Conservation (phyloP, 2,329 filamentous ascomycete genomes). For the Fusarium marasasianum region DNA sequence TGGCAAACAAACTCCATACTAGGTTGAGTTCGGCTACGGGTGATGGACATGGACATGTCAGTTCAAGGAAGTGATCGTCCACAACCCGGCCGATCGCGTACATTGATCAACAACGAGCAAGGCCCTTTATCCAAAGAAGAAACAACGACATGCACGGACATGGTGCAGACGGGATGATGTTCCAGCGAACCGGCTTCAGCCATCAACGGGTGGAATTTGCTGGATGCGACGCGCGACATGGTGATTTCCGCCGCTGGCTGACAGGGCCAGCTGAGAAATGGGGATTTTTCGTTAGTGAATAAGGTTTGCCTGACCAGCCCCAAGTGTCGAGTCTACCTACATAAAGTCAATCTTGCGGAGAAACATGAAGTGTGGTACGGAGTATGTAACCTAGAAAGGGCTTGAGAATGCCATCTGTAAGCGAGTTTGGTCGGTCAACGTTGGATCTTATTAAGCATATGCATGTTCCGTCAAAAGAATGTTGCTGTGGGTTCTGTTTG, state of each 20-base stretch:
- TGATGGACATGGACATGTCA: slow-evolving; percentile 15
- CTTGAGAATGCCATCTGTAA: background rate
- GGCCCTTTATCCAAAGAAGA: background rate
- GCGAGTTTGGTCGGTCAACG: background rate
- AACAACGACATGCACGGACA: slow-evolving; percentile 20
- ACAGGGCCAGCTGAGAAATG: slow-evolving; percentile 13
- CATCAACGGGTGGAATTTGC: background rate
- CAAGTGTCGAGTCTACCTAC: background rate
- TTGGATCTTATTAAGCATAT: background rate
- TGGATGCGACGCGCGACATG: background rate
- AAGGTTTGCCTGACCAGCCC: slow-evolving; percentile 1
- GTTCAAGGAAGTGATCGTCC: slow-evolving; percentile 27
- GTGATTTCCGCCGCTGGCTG: slow-evolving; percentile 2
- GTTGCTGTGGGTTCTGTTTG: background rate
- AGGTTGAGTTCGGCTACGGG: slow-evolving; percentile 25
- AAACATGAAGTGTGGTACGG: background rate
- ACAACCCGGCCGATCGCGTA: slow-evolving; percentile 16
- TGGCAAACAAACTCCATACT: slow-evolving; percentile 12
- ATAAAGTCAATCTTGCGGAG: slow-evolving; percentile 4
- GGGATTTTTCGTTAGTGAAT: background rate
- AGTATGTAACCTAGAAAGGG: background rate
- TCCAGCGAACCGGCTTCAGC: background rate
- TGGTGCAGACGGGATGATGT: background rate
- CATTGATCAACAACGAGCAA: slow-evolving; percentile 19
- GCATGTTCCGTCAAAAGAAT: background rate